Conservation (phyloP, 257 asterid species). For the Cynanchum wilfordii region DNA sequence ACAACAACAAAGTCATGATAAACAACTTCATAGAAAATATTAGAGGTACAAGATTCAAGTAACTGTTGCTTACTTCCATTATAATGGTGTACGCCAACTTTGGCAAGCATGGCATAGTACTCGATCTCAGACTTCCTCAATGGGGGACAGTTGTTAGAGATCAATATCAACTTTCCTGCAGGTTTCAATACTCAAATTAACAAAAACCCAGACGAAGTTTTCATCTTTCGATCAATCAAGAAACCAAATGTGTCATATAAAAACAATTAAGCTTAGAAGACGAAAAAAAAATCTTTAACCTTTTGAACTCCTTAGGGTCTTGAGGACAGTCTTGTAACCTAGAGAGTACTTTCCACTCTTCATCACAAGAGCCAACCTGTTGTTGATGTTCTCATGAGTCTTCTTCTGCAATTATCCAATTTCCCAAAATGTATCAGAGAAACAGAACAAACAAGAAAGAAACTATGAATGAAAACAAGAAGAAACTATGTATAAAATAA, state of each 20-base stretch:
- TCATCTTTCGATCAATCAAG: neutral
- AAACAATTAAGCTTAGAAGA: neutral
- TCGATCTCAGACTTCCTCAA: slow-evolving; percentile 86
- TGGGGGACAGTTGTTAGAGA: slow-evolving; percentile 79
- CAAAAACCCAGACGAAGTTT: neutral
- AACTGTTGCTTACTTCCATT: slow-evolving; percentile 55
- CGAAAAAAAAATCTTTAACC: slow-evolving; percentile 30
- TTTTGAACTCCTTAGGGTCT: slow-evolving; percentile 66
- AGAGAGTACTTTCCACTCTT: slow-evolving; percentile 84
- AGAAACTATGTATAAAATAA: neutral
- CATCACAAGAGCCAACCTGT: slow-evolving; percentile 71
- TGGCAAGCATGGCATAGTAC: slow-evolving; percentile 84
- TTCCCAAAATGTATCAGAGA: neutral
- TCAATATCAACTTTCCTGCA: slow-evolving; percentile 69
- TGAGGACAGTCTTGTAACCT: slow-evolving; percentile 84
- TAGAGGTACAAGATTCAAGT: neutral
- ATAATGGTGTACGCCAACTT: slow-evolving; percentile 79
- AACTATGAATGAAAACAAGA: neutral
- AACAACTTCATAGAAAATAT: neutral
- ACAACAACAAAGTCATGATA: neutral
- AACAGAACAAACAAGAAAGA: neutral
- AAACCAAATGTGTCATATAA: neutral
- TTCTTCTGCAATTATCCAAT: slow-evolving; percentile 51
- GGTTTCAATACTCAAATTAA: neutral
- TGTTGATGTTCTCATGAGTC: slow-evolving; percentile 79